Evolutionary conservation across 164 flowering plant genomes (phyloP), one percentile per base, ranked within the genome.

Genomic region (Kingdonia uniflora): DNA sequence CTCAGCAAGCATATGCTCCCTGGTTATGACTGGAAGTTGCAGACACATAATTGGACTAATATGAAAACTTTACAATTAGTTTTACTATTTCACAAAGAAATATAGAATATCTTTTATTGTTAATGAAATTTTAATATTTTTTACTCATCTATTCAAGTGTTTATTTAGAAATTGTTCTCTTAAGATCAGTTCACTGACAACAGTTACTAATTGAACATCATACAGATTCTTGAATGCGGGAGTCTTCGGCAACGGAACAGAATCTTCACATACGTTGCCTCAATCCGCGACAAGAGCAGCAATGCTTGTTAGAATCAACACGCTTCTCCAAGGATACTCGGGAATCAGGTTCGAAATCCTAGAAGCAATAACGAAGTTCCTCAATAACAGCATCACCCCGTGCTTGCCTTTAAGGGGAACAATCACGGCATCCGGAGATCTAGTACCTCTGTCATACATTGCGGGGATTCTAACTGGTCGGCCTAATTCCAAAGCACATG

Each of bases 341-440:
- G 87, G 87, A 44, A 81, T 81, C 56, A 68, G 87, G 6, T 81
- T 73, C 50, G 87, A 81, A 58, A 73, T 81, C 37, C 13, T 81
- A 41, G 84, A 81, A 59, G 76, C 87, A 58, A 78, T 78, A 15
- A 49, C 80, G 0, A 65, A 68, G 57, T 55, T 81, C 14, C 72
- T 81, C 45, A 81, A 81, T 44, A 62, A 63, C 60, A 71, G 70
- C 59, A 63, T 81, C n/a, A 77, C 80, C 17, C 87, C 87, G 7
- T 70, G 76, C 61, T 52, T 81, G 40, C 87, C 87, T 7, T 69
- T 79, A 15, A 65, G 84, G 16, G 87, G 84, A 14, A 63, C 87
- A 15, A 79, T 81, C 60, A 74, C 79, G 0, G 76, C 87, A 26
- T 79, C 84, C 0, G 87, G 84, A 1, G 84, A 81, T 44, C 72